Evolutionary conservation across 768 basidiomycete species (phyloP).

Genomic region (Suillus discolor): DNA sequence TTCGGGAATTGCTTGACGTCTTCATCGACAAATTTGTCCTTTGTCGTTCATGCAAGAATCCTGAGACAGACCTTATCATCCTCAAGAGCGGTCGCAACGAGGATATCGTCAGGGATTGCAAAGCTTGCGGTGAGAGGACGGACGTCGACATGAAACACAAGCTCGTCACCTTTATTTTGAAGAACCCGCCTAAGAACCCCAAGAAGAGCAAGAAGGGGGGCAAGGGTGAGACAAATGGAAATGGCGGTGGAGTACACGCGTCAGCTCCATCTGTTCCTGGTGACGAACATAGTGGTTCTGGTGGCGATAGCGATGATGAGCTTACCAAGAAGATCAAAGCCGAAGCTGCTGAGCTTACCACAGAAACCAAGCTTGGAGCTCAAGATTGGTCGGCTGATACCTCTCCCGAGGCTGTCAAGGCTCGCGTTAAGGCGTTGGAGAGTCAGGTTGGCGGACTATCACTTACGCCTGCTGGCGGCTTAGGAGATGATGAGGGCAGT

Average conservation of each 20-base stretch:
- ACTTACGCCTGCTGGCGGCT: conserved; percentile 35
- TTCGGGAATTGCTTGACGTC: conserved; percentile 92
- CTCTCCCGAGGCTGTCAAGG: conserved; percentile 84
- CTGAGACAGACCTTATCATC: conserved; percentile 94
- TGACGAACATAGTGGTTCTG: conserved; percentile 38
- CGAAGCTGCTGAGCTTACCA: conserved; percentile 77
- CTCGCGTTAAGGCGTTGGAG: conserved; percentile 75
- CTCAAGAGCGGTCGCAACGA: conserved; percentile 81
- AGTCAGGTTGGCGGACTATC: conserved; percentile 53
- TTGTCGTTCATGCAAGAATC: conserved; percentile 97
- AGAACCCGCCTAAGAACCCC: conserved; percentile 92
- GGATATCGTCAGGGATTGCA: conserved; percentile 94
- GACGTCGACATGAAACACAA: conserved; percentile 96
- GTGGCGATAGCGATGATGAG: conserved; percentile 78
- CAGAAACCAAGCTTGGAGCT: conserved; percentile 57
- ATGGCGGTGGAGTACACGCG: conserved; percentile 46
- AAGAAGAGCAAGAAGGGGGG: conserved; percentile 56
- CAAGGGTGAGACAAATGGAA: conserved; percentile 47
- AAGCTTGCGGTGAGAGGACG: conserved; percentile 94
- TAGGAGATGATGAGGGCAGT: conserved; percentile 82
- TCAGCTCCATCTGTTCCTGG: conserved; percentile 39
- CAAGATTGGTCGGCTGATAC: conserved; percentile 95
- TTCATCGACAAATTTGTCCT: conserved; percentile 99
- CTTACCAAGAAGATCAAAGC: conserved; percentile 90
- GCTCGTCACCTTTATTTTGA: conserved; percentile 93